Evolutionary conservation across 2,329 filamentous ascomycete species (phyloP).

Genomic region (Ophiocordyceps camponoti-saundersi): DNA sequence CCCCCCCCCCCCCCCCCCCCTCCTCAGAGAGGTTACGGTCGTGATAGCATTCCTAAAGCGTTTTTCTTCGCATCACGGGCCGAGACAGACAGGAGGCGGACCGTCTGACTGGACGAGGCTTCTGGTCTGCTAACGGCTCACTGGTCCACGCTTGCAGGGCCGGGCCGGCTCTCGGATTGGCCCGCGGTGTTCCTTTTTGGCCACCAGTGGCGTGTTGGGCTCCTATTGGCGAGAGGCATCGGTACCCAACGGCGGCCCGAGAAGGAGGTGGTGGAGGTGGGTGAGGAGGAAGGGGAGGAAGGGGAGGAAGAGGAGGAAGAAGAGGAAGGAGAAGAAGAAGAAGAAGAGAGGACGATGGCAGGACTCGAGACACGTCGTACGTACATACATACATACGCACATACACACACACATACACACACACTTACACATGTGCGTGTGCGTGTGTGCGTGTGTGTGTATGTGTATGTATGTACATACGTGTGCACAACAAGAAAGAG

Average conservation of each 20-base stretch:
- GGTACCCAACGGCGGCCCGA: conserved; percentile 18
- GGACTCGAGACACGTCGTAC: conserved; percentile 1
- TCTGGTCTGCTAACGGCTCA: background rate
- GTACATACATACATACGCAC: too few relatives aligned
- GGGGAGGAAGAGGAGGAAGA: background rate
- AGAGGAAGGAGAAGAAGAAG: background rate
- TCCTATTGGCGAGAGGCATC: conserved; percentile 19
- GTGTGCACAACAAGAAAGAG: too few relatives aligned
- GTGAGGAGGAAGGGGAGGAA: background rate
- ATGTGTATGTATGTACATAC: too few relatives aligned
- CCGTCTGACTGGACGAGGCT: background rate
- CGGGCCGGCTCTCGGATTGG: conserved; percentile 7
- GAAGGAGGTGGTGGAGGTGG: background rate
- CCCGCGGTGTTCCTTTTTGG: conserved; percentile 2
- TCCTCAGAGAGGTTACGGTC: too few relatives aligned
- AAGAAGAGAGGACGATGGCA: too few relatives aligned
- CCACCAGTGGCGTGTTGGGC: conserved; percentile 13
- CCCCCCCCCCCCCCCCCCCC: too few relatives aligned
- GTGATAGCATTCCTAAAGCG: too few relatives aligned
- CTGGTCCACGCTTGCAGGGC: background rate
- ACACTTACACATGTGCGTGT: too few relatives aligned
- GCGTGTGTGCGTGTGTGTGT: too few relatives aligned
- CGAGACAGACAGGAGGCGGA: background rate
- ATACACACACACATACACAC: too few relatives aligned
- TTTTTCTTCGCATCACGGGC: too few relatives aligned